Base-by-base conservation (phyloP, 352 stramenopile genomes). In the Phytophthora europaea region DNA sequence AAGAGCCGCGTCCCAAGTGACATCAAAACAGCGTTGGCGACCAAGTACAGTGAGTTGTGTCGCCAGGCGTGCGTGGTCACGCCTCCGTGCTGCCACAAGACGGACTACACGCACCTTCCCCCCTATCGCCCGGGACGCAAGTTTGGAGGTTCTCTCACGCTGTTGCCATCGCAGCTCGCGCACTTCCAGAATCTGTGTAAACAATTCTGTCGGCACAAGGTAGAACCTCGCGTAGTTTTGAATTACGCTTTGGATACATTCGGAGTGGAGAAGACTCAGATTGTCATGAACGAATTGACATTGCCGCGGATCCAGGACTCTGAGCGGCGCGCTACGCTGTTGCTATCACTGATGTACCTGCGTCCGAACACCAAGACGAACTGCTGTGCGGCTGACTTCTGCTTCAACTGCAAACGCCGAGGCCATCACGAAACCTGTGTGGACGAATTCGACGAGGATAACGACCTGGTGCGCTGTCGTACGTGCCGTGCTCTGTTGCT, bases 381-480 rank as follows among this genome's bases (percentile, higher is more conserved):
- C 5, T 90, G 85, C 51, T 90, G 83, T 59, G 53, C 62, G 31
- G 33, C 47, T n/a, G 48, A 54, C 6, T 68, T 89, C 22, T 92
- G 85, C 53, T 92, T 88, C 66, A 82, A 78, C 56, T 92, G 85
- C 70, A 90, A 90, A 54, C 55, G 71, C 18, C 23, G 31, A 4
- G 70, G 63, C 20, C 78, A 84, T 18, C 81, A 90, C 54, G 40
- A 71, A 16, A 51, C 55, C 12, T 75, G 69, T n/a, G 55, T 59
- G 0, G 70, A 81, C 6, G 71, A 68, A 6, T 75, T 74, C 4
- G 53, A 79, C 36, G 66, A 76, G 23, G 54, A 61, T 5, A 68
- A 51, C n/a, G 75, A 67, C 34, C 43, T 92, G 10, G 76, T 87
- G 8, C 70, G 68, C 8, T 92, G 84, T 31, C 80, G 78, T 47